Conservation (phyloP, 192 early-diverging fungal genomes). For the Diversispora eburnea region DNA sequence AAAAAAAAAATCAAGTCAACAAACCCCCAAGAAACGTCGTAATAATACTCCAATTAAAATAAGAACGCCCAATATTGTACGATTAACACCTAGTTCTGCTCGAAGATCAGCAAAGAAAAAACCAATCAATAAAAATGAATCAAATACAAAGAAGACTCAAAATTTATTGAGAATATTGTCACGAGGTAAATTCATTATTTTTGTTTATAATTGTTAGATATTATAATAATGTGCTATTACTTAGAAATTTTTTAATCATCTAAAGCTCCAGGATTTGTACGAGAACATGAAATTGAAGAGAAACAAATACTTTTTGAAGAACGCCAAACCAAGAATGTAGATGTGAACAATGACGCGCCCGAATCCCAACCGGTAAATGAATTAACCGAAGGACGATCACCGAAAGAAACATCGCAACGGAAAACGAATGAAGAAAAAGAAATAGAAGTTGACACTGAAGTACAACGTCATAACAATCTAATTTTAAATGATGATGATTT, state of each 20-base stretch:
- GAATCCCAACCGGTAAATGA: background rate
- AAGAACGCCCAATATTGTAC: background rate
- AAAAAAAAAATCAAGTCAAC: background rate
- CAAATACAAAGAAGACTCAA: background rate
- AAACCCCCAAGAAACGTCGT: background rate
- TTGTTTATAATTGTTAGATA: background rate
- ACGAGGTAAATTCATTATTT: slow-evolving; percentile 3
- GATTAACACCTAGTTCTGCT: background rate
- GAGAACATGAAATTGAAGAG: background rate
- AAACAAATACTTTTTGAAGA: no score
- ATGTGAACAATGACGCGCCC: background rate
- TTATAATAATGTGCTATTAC: background rate
- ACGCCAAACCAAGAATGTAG: background rate
- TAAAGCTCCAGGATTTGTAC: slow-evolving; percentile 9
- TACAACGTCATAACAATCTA: background rate
- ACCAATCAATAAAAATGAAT: background rate
- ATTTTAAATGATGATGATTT: background rate
- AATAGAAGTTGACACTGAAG: background rate
- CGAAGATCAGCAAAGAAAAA: background rate
- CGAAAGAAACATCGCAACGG: no score
- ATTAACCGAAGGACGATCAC: no score
- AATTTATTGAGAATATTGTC: slow-evolving; percentile 11
- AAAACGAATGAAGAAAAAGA: background rate
- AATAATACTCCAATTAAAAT: background rate
- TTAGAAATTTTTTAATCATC: background rate